A percentile compares a stretch with the other conserved stretches of the same genome.
phyloP scores from a whole-genome alignment of 352 stramenopile genomes.

The Phytophthora fragariae region DNA sequence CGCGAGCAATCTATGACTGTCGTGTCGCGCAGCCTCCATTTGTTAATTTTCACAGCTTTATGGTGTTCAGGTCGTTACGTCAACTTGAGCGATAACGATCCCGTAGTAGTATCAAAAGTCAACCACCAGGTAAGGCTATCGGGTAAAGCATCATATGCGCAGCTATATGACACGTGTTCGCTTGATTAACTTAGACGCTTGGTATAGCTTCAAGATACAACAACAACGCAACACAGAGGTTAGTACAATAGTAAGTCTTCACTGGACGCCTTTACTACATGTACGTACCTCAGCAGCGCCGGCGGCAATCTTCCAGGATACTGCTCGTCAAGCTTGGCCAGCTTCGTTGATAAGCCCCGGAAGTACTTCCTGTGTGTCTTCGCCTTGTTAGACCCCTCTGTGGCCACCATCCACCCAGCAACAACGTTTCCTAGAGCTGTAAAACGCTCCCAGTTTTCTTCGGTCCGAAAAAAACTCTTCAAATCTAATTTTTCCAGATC shows the following conservation, averaged over 20 bases:
- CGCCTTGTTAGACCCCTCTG: background rate
- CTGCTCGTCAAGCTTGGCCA: background rate
- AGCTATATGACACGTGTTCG: background rate
- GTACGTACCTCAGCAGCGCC: background rate
- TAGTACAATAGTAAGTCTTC: background rate
- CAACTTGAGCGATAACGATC: background rate
- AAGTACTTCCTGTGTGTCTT: background rate
- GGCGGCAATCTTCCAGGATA: background rate
- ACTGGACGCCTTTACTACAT: background rate
- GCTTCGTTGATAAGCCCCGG: background rate
- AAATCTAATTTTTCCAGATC: too few relatives aligned
- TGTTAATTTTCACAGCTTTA: background rate
- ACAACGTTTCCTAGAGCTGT: background rate
- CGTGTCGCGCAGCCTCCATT: background rate
- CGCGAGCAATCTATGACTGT: background rate
- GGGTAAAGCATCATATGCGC: too few relatives aligned
- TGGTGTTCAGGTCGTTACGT: background rate
- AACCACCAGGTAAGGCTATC: too few relatives aligned
- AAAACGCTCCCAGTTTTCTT: background rate
- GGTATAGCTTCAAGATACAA: background rate
- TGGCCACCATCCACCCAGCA: background rate
- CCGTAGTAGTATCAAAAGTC: background rate
- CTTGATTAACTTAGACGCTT: background rate
- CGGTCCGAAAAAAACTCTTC: too few relatives aligned
- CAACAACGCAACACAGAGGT: too few relatives aligned